Evolutionary conservation across 2,329 filamentous ascomycete species (phyloP), one percentile per base, ranked within the genome.

Genomic region (Tolypocladium guangdongense): DNA sequence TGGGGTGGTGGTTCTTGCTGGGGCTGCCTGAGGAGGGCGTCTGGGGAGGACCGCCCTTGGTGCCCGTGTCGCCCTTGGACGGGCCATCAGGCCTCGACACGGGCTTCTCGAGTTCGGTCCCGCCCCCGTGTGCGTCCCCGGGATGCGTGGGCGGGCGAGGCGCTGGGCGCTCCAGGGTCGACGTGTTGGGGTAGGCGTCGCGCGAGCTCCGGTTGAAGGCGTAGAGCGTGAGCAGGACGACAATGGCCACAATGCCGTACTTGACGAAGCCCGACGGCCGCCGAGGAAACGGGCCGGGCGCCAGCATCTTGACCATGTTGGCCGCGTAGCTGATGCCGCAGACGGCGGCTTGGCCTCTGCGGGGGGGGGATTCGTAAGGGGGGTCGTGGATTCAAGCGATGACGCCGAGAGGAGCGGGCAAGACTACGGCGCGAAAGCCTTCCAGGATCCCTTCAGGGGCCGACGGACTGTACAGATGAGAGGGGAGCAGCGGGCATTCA

Each of bases 241-340:
- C 52, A 38, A 65, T 49, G 52, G 66, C 65, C n/a, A 73, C 60
- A 39, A 74, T 54, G 32, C 65, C 58, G 54, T 72, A 75, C 52
- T 72, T 73, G 30, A 74, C 54, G 52, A 75, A 64, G 59, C 74
- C 69, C 50, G 72, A 73, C 10, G 67, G 69, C 37, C 58, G 51
- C 27, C 53, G 53, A 36, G 50, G 45, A 22, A 58, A 55, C 2
- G 56, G 52, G 39, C 47, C 51, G n/a, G 51, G 33, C 14, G 49
- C 45, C 11, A 55, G 49, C 38, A 58, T 51, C 41, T 58, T 58
- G 33, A 46, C 49, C 55, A 58, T 59, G 7, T 37, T 37, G 30
- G 48, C 38, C 22, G 43, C 20, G 6, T 24, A n/a, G 43, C 24
- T 8, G 33, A 41, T 38, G 22, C 20, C 38, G 41, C 43, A 22